These are phyloP conservation scores for Daedalea quercina DNA, from an alignment of 768 basidiomycete genomes.

Conservation along the genomic window DNA sequence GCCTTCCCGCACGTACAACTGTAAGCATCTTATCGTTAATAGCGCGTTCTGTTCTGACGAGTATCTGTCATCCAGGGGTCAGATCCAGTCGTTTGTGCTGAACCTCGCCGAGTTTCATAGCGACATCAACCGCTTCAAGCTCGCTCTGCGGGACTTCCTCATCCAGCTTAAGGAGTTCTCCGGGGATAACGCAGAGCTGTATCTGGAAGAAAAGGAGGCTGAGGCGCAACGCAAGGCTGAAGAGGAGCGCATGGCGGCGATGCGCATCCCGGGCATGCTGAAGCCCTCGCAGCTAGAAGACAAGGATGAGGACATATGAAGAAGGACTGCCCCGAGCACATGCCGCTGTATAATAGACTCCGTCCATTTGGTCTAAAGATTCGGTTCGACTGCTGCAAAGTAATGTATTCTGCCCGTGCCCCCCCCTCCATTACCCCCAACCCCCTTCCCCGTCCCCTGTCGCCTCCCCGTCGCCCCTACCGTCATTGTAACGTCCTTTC, in stretches of 20 bases:
- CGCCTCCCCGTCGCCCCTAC: constrained; percentile 4
- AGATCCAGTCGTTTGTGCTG: constrained; percentile 64
- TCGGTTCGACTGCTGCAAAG: background rate
- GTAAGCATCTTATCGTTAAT: constrained; percentile 29
- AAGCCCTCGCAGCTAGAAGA: constrained; percentile 94
- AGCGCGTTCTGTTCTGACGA: background rate
- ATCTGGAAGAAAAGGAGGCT: constrained; percentile 89
- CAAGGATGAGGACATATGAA: constrained; percentile 83
- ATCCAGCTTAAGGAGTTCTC: constrained; percentile 98
- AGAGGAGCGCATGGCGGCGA: constrained; percentile 82
- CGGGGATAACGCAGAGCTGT: constrained; percentile 88
- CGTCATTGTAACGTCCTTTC: constrained; percentile 6
- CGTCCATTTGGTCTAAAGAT: background rate
- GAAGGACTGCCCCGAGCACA: constrained; percentile 10
- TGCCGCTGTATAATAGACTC: constrained; percentile 18
- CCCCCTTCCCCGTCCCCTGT: constrained; percentile 3
- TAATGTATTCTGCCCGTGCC: background rate
- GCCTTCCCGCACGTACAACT: constrained; percentile 92
- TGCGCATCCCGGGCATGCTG: constrained; percentile 96
- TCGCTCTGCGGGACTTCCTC: constrained; percentile 92
- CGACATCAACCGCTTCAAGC: constrained; percentile 88
- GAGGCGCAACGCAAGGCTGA: constrained; percentile 73
- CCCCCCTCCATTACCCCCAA: background rate
- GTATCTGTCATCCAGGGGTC: constrained; percentile 39
- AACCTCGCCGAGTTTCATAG: constrained; percentile 66